Evolutionary conservation across 2,329 filamentous ascomycete genomes (phyloP).

Genomic region (Aspergillus japonicus): DNA sequence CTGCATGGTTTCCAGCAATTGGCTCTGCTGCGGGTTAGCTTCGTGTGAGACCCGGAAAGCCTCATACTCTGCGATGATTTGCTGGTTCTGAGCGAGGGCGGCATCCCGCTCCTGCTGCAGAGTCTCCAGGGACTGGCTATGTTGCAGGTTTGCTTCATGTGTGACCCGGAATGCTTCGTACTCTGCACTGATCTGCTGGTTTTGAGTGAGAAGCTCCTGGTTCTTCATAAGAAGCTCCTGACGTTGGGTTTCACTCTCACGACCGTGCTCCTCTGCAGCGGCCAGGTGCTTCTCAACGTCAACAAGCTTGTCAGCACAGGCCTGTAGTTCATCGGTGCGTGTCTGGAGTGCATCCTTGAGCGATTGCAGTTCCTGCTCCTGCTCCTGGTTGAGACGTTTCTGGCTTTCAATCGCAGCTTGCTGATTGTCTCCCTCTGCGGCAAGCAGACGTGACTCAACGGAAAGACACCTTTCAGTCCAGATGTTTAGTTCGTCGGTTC

Average conservation of each 20-base stretch:
- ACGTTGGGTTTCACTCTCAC: neutral
- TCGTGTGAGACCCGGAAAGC: neutral
- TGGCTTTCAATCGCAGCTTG: no score
- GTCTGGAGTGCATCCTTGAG: constrained; percentile 2
- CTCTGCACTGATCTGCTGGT: neutral
- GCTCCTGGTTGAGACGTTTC: no score
- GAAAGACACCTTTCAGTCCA: no score
- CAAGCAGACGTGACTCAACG: no score
- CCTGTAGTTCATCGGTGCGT: constrained; percentile 9
- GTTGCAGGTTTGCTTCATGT: neutral
- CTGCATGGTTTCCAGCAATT: neutral
- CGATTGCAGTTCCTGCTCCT: constrained; percentile 5
- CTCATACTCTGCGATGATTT: neutral
- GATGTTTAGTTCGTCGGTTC: no score
- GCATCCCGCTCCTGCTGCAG: constrained; percentile 11
- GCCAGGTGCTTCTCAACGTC: constrained; percentile 6
- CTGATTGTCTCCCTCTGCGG: no score
- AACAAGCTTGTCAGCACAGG: constrained; percentile 4
- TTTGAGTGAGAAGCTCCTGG: constrained; percentile 3
- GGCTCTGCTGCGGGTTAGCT: neutral
- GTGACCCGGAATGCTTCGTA: neutral
- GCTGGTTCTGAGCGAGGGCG: constrained; percentile 5
- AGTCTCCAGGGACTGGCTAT: neutral
- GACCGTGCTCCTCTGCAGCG: constrained; percentile 3
- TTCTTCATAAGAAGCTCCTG: neutral